Evolutionary conservation across 345 rosid genomes (phyloP), one percentile per base, ranked within the genome.

Genomic region (Gossypium arboreum): DNA sequence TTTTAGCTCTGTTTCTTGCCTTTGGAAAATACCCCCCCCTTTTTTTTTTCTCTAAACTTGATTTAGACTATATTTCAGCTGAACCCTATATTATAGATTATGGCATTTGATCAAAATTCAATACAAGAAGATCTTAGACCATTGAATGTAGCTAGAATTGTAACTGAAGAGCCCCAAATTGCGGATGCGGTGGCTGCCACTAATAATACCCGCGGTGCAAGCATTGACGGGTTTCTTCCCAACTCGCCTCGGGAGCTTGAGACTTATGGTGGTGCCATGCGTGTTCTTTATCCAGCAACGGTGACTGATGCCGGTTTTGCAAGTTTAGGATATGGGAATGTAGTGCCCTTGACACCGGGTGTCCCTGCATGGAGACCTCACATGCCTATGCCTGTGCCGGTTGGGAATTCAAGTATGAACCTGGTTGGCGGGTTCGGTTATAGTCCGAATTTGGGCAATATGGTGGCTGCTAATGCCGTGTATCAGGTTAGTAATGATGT

Each of bases 101-200:
- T 91, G 93, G 93, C 89, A 55, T 85, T 85, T 84, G 96, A 91
- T 84, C 90, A 86, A 29, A 86, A 78, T 74, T 81, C 83, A 5
- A 45, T 79, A 3, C 85, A 87, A 3, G 78, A 80, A 47, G 93
- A 89, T 75, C 84, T 80, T 25, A 76, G 85, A 60, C 90, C 85
- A n/a, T 43, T 86, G 59, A 83, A 84, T 75, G 72, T 85, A 57
- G 79, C 88, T 63, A 76, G 77, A 54, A 73, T 72, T 25, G 15
- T 75, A 8, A 43, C 84, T 1, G 90, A 91, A 63, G 93, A 91
- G 77, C 79, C 89, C 75, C 86, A 77, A 83, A 75, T 82, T 83
- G 81, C 75, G 9, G 82, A 76, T 22, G 72, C 27, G 7, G 7
- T 41, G 50, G 27, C 69, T n/a, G 79, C 84, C 20, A 29, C 80